Conservation (phyloP, 1,284 basidiomycete species). For the Apiotrichum mycotoxinovorans region DNA sequence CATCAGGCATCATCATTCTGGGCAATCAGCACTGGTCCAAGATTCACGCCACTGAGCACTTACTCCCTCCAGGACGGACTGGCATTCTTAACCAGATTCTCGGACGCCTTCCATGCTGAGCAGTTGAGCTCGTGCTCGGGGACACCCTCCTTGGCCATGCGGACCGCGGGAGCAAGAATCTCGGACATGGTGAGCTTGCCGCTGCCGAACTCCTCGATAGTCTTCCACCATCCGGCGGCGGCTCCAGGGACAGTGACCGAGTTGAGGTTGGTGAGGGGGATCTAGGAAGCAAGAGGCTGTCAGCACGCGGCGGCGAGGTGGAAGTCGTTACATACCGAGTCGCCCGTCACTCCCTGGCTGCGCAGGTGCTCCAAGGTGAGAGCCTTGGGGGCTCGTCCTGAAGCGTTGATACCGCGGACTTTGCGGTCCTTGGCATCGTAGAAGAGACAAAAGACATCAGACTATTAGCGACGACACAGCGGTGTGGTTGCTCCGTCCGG, state of each 20-base stretch:
- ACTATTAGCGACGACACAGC: background rate
- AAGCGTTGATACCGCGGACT: slow-evolving; percentile 60
- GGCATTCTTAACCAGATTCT: slow-evolving; percentile 71
- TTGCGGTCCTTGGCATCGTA: slow-evolving; percentile 75
- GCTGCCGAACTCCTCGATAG: slow-evolving; percentile 75
- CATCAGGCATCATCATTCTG: slow-evolving; percentile 48
- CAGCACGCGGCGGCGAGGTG: too few species aligned
- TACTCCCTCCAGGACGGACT: slow-evolving; percentile 69
- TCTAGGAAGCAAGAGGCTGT: slow-evolving; percentile 44
- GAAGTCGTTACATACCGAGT: slow-evolving; percentile 34
- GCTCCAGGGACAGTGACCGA: slow-evolving; percentile 91
- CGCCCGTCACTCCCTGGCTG: slow-evolving; percentile 64
- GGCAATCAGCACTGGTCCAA: background rate
- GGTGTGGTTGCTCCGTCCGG: background rate
- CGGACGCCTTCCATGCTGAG: slow-evolving; percentile 67
- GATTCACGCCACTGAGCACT: slow-evolving; percentile 9
- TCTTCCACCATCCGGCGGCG: slow-evolving; percentile 89
- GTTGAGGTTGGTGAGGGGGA: slow-evolving; percentile 73
- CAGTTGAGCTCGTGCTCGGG: slow-evolving; percentile 64
- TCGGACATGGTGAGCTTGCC: slow-evolving; percentile 73
- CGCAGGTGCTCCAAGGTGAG: slow-evolving; percentile 71
- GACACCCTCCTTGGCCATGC: slow-evolving; percentile 74
- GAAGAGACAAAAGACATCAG: slow-evolving; percentile 86
- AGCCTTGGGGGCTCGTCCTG: slow-evolving; percentile 74
- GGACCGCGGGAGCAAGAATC: slow-evolving; percentile 81